A percentile compares a stretch with the other conserved stretches of the same genome.
phyloP scores from a whole-genome alignment of 768 basidiomycete genomes.

The Rickenella mellea region DNA sequence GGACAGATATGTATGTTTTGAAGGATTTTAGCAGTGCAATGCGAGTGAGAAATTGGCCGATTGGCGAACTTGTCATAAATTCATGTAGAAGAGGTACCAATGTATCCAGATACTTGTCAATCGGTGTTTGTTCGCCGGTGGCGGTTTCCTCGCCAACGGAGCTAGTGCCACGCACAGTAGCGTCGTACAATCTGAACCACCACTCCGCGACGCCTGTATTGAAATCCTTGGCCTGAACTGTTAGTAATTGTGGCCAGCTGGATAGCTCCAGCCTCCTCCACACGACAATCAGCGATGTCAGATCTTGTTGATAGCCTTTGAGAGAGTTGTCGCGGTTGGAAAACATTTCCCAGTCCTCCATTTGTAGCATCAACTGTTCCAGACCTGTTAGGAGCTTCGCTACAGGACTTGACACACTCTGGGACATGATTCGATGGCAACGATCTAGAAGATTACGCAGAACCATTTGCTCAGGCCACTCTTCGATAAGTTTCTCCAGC shows the following conservation, averaged over 20 bases:
- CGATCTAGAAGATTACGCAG: conserved; percentile 73
- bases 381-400: conserved; percentile 75
- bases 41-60: conserved; percentile 74
- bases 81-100: conserved; percentile 74
- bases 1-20: conserved; percentile 32
- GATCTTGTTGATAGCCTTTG: conserved; percentile 47
- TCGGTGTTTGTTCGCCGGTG: conserved; percentile 20
- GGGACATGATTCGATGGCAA: conserved; percentile 52
- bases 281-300: conserved; percentile 68
- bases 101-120: conserved; percentile 47
- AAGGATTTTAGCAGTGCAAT: conserved; percentile 66
- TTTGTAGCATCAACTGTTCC: conserved; percentile 79
- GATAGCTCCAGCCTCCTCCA: conserved; percentile 88
- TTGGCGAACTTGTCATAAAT: conserved; percentile 64
- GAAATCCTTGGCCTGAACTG: conserved; percentile 50
- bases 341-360: conserved; percentile 94
- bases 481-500: conserved; percentile 47
- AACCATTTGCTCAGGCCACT: conserved; percentile 98
- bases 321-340: conserved; percentile 88
- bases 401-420: conserved; percentile 60
- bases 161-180: conserved; percentile 53
- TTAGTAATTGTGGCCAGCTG: conserved; percentile 77
- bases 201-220: conserved; percentile 34
- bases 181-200: conserved; percentile 90
- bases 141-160: conserved; percentile 29